Evolutionary conservation across 805 yeast genomes (phyloP).

Genomic region (Zygosaccharomyces rouxii): DNA sequence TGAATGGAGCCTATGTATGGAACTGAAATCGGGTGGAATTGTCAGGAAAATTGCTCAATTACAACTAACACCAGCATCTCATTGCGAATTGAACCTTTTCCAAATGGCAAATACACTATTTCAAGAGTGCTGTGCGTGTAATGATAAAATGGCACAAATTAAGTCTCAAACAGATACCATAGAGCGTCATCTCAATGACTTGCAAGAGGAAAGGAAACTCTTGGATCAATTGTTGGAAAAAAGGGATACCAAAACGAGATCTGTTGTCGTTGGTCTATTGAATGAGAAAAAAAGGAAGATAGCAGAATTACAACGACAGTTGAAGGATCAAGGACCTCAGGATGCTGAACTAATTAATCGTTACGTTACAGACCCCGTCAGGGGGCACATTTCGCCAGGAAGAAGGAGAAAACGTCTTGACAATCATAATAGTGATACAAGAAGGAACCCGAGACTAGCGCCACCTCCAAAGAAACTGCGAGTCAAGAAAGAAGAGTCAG

Average conservation of each 20-base stretch:
- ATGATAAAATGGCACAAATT: constrained; percentile 10
- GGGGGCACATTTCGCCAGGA: constrained; percentile 26
- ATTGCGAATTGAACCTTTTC: constrained; percentile 28
- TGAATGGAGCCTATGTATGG: constrained; percentile 23
- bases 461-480: background rate
- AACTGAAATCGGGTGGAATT: constrained; percentile 16
- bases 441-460: background rate
- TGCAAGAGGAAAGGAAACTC: constrained; percentile 11
- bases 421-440: background rate
- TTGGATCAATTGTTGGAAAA: constrained; percentile 17
- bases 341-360: constrained; percentile 22
- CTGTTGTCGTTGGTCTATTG: constrained; percentile 20
- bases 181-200: constrained; percentile 1
- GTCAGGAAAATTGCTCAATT: constrained; percentile 25
- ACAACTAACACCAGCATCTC: constrained; percentile 11
- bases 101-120: constrained; percentile 20
- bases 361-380: constrained; percentile 17
- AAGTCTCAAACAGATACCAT: background rate
- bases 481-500: background rate
- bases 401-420: constrained; percentile 12
- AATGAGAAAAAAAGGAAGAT: constrained; percentile 30
- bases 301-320: constrained; percentile 12
- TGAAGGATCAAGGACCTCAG: constrained; percentile 7
- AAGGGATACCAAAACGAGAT: constrained; percentile 24
- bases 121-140: constrained; percentile 11